Evolutionary conservation across 1,139 yeast species (phyloP).

Genomic region (Hemisphaericaspora subhashii): DNA sequence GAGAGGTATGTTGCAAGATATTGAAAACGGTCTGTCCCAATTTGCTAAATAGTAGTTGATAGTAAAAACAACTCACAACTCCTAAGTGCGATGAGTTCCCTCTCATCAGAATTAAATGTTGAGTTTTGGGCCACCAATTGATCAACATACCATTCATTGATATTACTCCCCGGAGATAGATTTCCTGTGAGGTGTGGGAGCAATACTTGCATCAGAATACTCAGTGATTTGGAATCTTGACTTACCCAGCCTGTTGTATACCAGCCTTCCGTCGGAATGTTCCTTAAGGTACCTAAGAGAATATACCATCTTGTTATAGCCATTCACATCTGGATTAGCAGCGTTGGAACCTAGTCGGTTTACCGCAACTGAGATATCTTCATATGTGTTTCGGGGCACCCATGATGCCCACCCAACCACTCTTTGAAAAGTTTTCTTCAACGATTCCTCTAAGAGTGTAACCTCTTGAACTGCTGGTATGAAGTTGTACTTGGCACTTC

Average conservation of each 20-base stretch:
- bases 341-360: conserved; percentile 2
- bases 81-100: too few species aligned
- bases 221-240: not conserved
- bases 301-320: not conserved
- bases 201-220: conserved; percentile 1
- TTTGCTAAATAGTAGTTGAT: too few species aligned
- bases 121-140: too few species aligned
- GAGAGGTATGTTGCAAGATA: too few species aligned
- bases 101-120: too few species aligned
- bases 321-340: conserved; percentile 1
- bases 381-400: conserved; percentile 3
- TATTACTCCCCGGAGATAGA: conserved; percentile 3
- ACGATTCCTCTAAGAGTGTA: not conserved
- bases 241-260: not conserved
- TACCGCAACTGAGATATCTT: conserved; percentile 2
- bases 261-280: not conserved
- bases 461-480: too few species aligned
- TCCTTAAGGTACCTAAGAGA: not conserved
- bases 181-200: not conserved
- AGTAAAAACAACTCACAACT: too few species aligned
- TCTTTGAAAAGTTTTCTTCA: conserved; percentile 1
- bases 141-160: conserved; percentile 2
- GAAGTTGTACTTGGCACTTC: too few species aligned
- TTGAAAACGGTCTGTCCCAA: too few species aligned
- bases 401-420: conserved; percentile 2